Conservation (phyloP, 176 grass and related monocot species). For the Carex scoparia region DNA sequence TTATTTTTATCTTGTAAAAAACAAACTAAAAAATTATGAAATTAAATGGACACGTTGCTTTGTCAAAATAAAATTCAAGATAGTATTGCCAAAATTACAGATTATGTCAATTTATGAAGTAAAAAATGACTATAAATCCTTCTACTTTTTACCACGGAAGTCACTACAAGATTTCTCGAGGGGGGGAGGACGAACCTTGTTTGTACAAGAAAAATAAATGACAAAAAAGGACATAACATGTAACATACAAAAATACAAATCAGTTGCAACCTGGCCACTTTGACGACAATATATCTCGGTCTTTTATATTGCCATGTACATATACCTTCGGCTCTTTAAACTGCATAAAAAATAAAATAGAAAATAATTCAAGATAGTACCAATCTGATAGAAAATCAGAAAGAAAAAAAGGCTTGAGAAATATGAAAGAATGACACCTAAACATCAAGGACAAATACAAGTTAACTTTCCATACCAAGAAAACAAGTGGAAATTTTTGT, state of each 20-base stretch:
- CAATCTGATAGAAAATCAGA: background rate
- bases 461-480: constrained; percentile 43
- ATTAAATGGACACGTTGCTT: too few species aligned
- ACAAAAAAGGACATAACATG: too few species aligned
- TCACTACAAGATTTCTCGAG: background rate
- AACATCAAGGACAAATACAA: background rate
- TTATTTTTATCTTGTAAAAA: too few species aligned
- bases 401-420: background rate
- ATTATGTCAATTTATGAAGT: background rate
- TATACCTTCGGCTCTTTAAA: constrained; percentile 87
- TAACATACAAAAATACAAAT: constrained; percentile 4
- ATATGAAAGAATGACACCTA: background rate
- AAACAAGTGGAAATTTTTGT: constrained; percentile 38
- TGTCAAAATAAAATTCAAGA: too few species aligned
- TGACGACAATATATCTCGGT: constrained; percentile 40
- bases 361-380: background rate
- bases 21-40: too few species aligned
- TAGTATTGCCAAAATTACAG: too few species aligned
- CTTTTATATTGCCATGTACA: constrained; percentile 57
- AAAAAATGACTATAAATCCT: background rate
- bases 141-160: background rate
- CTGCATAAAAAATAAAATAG: constrained; percentile 29
- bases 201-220: too few species aligned
- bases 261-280: constrained; percentile 67
- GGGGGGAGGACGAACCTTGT: too few species aligned